A percentile compares a stretch with the other conserved stretches of the same genome.
Evolutionary conservation across 805 yeast genomes (phyloP).

Genomic region (Candida andamanensis): DNA sequence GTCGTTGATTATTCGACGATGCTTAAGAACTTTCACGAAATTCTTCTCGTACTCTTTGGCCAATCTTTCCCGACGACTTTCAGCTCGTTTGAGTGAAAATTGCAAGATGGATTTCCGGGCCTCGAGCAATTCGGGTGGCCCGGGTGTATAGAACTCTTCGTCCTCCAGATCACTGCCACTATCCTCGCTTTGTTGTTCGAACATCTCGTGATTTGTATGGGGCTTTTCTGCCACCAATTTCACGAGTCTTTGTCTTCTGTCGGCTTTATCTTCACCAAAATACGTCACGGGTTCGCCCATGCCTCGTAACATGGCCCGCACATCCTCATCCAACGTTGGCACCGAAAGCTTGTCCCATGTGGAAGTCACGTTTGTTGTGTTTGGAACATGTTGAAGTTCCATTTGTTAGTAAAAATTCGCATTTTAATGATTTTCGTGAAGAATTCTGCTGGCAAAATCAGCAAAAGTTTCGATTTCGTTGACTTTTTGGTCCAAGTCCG

Average conservation of each 20-base stretch:
- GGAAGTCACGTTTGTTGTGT: too few relatives aligned
- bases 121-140: constrained; percentile 46
- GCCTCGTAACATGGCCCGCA: constrained; percentile 42
- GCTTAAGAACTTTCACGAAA: constrained; percentile 37
- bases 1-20: constrained; percentile 40
- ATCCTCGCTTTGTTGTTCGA: constrained; percentile 11
- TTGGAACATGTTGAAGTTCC: too few relatives aligned
- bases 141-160: constrained; percentile 80
- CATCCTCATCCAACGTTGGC: constrained; percentile 67
- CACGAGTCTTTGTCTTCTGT: constrained; percentile 56
- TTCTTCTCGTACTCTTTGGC: constrained; percentile 25
- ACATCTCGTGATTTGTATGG: constrained; percentile 38
- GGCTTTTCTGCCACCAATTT: constrained; percentile 34
- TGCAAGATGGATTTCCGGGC: constrained; percentile 50
- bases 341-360: too few relatives aligned
- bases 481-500: constrained; percentile 46
- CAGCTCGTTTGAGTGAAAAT: constrained; percentile 46
- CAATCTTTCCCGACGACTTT: constrained; percentile 34
- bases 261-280: constrained; percentile 56
- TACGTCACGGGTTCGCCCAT: constrained; percentile 54
- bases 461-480: constrained; percentile 46
- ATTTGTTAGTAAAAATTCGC: background rate
- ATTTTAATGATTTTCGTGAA: constrained; percentile 33
- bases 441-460: constrained; percentile 38
- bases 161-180: constrained; percentile 25